Evolutionary conservation across 2,329 filamentous ascomycete genomes (phyloP), one percentile per base, ranked within the genome.

Genomic region (Colletotrichum cereale): DNA sequence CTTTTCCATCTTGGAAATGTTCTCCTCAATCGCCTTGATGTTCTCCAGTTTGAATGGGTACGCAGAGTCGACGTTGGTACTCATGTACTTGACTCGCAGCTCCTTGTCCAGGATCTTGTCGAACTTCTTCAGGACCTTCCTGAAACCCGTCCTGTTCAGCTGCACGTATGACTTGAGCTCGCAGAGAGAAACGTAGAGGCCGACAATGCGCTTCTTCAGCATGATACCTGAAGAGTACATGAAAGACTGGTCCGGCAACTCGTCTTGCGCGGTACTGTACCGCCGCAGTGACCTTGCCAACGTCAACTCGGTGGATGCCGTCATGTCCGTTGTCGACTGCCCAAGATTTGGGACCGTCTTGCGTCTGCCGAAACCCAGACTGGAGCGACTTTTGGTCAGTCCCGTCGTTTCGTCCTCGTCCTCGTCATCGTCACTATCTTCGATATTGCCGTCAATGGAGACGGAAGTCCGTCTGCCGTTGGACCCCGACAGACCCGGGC

Each of bases 61-160:
- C 0, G 95, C 93, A 1, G 91, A 86, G 69, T 93, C 90, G 64
- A 99, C 94, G 44, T 89, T 86, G 40, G 89, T 84, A 67, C 89
- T 87, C 81, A 98, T 90, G 80, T 97, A 99, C 56, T 87, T 85
- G 18, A 89, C 85, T 75, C 96, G 95, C 66, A 98, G 85, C 76
- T 91, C 91, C 74, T 92, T 91, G 81, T 98, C 92, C 69, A 97
- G 84, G 68, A 93, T 98, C 86, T 99, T 99, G 86, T 99, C 96
- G 78, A 96, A 99, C 82, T 99, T 99, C 84, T 99, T 99, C 75
- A 98, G 84, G 0, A 97, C 95, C 83, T 99, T 99, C 78, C 92
- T 90, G 83, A 99, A 99, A 16, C 96, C 96, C 0, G 96, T 99
- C 82, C 93, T 93, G 86, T 99, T 99, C 73, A 99, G 89, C 83